phyloP scores from a whole-genome alignment of 352 stramenopile genomes.

The Globisporangium perplexum region DNA sequence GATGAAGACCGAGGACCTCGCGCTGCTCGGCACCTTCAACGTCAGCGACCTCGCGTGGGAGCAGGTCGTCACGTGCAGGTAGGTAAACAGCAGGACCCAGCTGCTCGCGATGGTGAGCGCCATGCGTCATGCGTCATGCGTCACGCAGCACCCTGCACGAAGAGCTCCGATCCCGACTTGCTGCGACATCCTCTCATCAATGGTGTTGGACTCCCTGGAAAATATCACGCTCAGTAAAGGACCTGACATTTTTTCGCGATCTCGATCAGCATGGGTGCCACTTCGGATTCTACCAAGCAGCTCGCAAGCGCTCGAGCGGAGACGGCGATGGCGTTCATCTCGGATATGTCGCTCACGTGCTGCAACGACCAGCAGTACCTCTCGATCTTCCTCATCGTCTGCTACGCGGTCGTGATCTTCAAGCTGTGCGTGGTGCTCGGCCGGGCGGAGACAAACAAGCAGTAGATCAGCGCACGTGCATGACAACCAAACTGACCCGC shows the following conservation, averaged over 20 bases:
- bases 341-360: slow-evolving; percentile 69
- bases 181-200: background rate
- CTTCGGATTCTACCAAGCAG: background rate
- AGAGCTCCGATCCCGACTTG: background rate
- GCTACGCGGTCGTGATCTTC: slow-evolving; percentile 83
- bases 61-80: slow-evolving; percentile 44
- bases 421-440: slow-evolving; percentile 73
- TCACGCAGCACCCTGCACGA: background rate
- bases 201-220: background rate
- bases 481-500: too few species aligned
- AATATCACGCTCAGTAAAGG: background rate
- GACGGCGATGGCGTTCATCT: slow-evolving; percentile 5
- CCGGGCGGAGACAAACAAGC: too few species aligned
- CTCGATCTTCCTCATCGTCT: slow-evolving; percentile 86
- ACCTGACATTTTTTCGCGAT: background rate
- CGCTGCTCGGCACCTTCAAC: slow-evolving; percentile 38
- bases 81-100: background rate
- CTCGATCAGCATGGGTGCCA: too few species aligned
- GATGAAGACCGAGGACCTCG: slow-evolving; percentile 28
- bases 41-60: slow-evolving; percentile 43
- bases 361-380: slow-evolving; percentile 87
- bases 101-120: background rate
- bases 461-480: too few species aligned
- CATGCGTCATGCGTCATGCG: too few species aligned
- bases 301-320: background rate